These are phyloP conservation scores for Trichosporon inkin DNA, from an alignment of 1,284 basidiomycete genomes.

Conservation along the genomic window DNA sequence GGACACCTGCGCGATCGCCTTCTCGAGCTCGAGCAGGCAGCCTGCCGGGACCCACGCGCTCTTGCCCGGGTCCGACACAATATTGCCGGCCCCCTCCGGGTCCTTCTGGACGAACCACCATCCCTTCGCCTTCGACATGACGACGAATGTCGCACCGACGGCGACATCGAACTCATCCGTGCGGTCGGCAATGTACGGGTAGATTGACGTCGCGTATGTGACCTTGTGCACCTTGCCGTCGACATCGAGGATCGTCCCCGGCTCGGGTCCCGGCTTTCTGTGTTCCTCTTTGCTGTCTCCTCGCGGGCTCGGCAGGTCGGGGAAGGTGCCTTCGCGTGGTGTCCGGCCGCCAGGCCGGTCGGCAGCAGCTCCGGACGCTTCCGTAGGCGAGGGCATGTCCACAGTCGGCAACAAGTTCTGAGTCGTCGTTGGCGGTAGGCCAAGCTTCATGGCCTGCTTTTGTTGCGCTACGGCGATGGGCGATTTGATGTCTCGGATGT, in stretches of 20 bases:
- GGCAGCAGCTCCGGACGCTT: constrained; percentile 12
- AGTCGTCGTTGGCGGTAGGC: constrained; percentile 33
- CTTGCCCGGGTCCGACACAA: constrained; percentile 67
- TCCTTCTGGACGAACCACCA: constrained; percentile 99
- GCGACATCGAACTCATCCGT: constrained; percentile 97
- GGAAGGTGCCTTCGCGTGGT: constrained; percentile 36
- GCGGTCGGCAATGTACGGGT: constrained; percentile 84
- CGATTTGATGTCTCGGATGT: constrained; percentile 89
- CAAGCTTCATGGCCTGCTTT: constrained; percentile 65
- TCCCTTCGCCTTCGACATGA: constrained; percentile 85
- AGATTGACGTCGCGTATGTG: constrained; percentile 54
- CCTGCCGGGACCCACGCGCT: constrained; percentile 80
- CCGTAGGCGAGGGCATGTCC: constrained; percentile 39
- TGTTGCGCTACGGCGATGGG: constrained; percentile 92
- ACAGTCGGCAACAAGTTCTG: constrained; percentile 35
- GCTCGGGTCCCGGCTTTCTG: constrained; percentile 10
- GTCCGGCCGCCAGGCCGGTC: constrained; percentile 21
- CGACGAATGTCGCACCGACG: constrained; percentile 88
- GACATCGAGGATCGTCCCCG: constrained; percentile 35
- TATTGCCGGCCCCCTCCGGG: constrained; percentile 72
- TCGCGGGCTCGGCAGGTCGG: constrained; percentile 44
- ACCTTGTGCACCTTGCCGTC: constrained; percentile 42
- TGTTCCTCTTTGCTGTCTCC: constrained; percentile 22
- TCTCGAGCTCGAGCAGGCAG: constrained; percentile 86
- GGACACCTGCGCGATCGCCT: constrained; percentile 54